phyloP scores from a whole-genome alignment of 2,329 filamentous ascomycete genomes.

The Leptosphaerulina australis region DNA sequence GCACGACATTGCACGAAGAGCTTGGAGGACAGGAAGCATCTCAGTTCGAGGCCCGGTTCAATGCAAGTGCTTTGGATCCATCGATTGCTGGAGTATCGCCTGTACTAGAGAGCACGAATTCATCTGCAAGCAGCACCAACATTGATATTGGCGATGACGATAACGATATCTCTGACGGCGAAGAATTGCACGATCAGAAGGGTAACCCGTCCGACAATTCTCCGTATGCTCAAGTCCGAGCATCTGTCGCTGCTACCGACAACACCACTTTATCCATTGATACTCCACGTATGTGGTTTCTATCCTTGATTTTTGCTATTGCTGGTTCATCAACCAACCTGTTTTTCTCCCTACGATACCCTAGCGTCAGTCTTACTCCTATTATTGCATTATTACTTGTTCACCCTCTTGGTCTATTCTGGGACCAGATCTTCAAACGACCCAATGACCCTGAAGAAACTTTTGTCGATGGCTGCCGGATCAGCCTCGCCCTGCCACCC shows the following conservation, averaged over 20 bases:
- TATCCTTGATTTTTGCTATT: conserved; percentile 80
- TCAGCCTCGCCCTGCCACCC: conserved; percentile 19
- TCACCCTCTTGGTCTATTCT: conserved; percentile 79
- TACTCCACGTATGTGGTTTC: conserved; percentile 84
- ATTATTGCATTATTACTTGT: conserved; percentile 86
- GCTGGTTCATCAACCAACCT: conserved; percentile 83
- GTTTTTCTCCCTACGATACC: conserved; percentile 89
- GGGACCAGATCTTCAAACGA: conserved; percentile 74
- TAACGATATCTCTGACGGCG: conserved; percentile 44
- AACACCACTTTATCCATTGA: conserved; percentile 80
- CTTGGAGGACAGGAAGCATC: conserved; percentile 37
- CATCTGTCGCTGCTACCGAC: conserved; percentile 77
- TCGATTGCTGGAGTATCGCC: conserved; percentile 29
- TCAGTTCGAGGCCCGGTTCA: conserved; percentile 44
- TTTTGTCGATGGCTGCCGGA: conserved; percentile 63
- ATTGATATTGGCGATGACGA: conserved; percentile 39
- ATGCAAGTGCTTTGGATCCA: conserved; percentile 33
- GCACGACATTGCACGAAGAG: conserved; percentile 32
- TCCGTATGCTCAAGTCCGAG: conserved; percentile 78
- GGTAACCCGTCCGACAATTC: conserved; percentile 70
- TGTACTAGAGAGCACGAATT: conserved; percentile 33
- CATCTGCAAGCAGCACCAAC: conserved; percentile 40
- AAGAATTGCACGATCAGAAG: conserved; percentile 44
- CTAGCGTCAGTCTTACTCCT: conserved; percentile 85
- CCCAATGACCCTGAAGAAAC: conserved; percentile 60